These are phyloP conservation scores for Tolypocladium pustulatum DNA, from an alignment of 2,329 filamentous ascomycete species.

Conservation along the genomic window DNA sequence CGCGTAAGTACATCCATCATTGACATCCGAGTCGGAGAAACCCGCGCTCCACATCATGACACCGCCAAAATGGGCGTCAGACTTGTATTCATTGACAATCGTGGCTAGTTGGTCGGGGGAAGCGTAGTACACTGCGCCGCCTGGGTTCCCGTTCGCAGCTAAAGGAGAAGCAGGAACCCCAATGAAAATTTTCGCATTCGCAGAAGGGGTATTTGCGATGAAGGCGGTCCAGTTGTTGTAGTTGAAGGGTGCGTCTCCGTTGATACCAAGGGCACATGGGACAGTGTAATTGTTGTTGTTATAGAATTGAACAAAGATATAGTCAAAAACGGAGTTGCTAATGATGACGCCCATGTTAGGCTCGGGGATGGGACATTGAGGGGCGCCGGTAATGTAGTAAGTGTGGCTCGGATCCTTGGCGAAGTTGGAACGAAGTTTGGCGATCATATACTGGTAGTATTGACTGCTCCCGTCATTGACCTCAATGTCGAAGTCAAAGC, in stretches of 20 bases:
- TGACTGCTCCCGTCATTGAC: slow-evolving; percentile 6
- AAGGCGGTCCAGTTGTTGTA: slow-evolving; percentile 14
- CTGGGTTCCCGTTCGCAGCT: slow-evolving; percentile 21
- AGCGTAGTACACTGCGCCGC: slow-evolving; percentile 22
- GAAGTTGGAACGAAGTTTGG: slow-evolving; percentile 11
- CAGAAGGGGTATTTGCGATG: slow-evolving; percentile 14
- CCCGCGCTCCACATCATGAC: slow-evolving; percentile 32
- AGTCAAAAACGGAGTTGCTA: slow-evolving; percentile 14
- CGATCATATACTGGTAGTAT: slow-evolving; percentile 10
- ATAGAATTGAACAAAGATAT: slow-evolving; percentile 36
- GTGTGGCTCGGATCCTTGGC: slow-evolving; percentile 2
- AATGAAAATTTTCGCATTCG: slow-evolving; percentile 16
- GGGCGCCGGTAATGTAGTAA: slow-evolving; percentile 35
- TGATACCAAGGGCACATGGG: neutral
- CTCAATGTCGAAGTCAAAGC: slow-evolving; percentile 13
- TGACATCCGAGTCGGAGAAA: slow-evolving; percentile 23
- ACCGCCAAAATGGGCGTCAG: slow-evolving; percentile 20
- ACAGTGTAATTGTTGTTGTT: slow-evolving; percentile 31
- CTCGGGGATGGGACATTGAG: slow-evolving; percentile 26
- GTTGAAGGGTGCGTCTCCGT: slow-evolving; percentile 8
- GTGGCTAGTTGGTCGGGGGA: slow-evolving; percentile 18
- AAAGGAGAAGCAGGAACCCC: slow-evolving; percentile 19
- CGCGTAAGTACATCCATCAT: slow-evolving; percentile 27
- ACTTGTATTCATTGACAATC: slow-evolving; percentile 18
- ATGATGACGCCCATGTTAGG: slow-evolving; percentile 32